A percentile compares a stretch with the other conserved stretches of the same genome.
Evolutionary conservation across 441 rosid genomes (phyloP).

Genomic region (Populus hybrid): DNA sequence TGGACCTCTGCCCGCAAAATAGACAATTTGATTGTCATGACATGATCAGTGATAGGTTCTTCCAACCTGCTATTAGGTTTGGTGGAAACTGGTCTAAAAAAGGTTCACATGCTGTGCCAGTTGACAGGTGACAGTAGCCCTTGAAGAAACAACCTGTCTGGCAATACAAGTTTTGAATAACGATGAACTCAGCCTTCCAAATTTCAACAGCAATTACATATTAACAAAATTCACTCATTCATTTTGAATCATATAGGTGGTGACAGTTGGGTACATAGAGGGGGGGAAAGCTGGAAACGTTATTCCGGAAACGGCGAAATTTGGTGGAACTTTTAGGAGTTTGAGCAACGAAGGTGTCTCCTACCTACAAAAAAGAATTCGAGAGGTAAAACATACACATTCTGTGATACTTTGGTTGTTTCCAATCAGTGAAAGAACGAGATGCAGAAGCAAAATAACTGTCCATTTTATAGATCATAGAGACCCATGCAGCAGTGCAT

Average conservation of each 20-base stretch:
- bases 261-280: conserved; percentile 52
- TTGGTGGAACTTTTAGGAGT: conserved; percentile 62
- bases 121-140: too few species aligned
- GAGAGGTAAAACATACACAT: conserved; percentile 36
- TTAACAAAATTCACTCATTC: neutral
- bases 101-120: too few species aligned
- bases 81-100: too few species aligned
- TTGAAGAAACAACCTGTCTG: neutral
- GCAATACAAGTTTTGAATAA: neutral
- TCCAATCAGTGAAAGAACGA: neutral
- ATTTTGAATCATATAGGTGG: conserved; percentile 35
- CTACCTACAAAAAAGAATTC: conserved; percentile 48
- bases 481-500: conserved; percentile 42
- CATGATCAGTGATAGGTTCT: too few species aligned
- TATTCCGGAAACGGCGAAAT: conserved; percentile 44
- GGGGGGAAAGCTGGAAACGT: conserved; percentile 60
- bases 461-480: conserved; percentile 34
- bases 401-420: neutral
- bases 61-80: too few species aligned
- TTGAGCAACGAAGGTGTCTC: conserved; percentile 42
- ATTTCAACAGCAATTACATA: neutral
- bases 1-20: too few species aligned
- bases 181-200: neutral
- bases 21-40: too few species aligned
- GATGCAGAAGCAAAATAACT: neutral